Evolutionary conservation across 225 moss, liverwort and hornwort genomes (phyloP), one percentile per base, ranked within the genome.

Genomic region (Bryoerythrophyllum caledonicum): DNA sequence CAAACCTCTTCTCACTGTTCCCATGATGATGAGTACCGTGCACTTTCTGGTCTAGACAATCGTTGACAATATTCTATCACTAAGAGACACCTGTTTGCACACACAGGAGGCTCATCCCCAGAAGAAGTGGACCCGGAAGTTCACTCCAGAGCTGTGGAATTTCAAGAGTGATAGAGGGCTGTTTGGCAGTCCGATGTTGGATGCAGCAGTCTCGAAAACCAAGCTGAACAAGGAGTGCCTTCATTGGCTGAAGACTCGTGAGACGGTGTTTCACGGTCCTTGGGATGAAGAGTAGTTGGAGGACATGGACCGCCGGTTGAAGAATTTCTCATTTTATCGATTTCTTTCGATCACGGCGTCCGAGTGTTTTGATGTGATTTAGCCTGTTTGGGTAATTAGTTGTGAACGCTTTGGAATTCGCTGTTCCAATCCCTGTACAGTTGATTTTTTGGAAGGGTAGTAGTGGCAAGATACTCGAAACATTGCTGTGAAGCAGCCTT

Each of bases 151-250:
- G 67, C 78, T 93, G 63, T 99, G 99, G 95, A 82, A 83, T 69
- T 95, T 95, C 78, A 99, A 91, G 80, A 99, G 91, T 70, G 91
- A 93, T 61, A 86, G 95, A 44, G 86, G 90, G 71, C 81, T 99
- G 48, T 99, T 88, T 51, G 99, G 99, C 67, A 99, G 99, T 82
- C 99, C 99, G 10, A 99, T 99, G 99, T 84, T 99, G 73, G 99
- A 99, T 77, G 86, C 91, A 52, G 95, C 94, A 67, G 84, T 91
- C 26, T 84, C 84, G 3, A 92, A 85, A 85, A 83, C 93, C 34
- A 89, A 89, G 73, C 82, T 95, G 67, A 89, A 83, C 82, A 87
- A 85, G 72, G 88, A 91, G 58, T 89, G 93, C 78, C 60, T 92
- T 72, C 79, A 82, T 63, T 99, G 99, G 99, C 89, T 99, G 70